Percentiles rank a stretch among this genome's conserved stretches.
These are phyloP conservation scores for Fraxinus paxiana DNA, from an alignment of 305 asterid genomes.

Conservation along the genomic window DNA sequence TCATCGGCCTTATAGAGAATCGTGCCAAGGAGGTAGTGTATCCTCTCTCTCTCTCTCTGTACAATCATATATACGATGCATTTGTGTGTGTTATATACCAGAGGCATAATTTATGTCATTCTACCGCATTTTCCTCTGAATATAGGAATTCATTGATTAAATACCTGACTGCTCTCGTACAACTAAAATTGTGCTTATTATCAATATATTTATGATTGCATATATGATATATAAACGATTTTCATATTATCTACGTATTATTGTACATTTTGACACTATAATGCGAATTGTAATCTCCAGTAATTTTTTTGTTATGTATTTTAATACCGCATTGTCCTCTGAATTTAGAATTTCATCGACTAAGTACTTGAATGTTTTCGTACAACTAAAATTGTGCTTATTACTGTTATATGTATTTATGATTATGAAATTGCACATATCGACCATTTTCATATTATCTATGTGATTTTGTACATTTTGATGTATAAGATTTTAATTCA, in stretches of 20 bases:
- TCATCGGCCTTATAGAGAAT: constrained; percentile 76
- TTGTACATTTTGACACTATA: background rate
- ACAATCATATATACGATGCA: background rate
- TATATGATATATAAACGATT: background rate
- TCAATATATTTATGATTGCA: background rate
- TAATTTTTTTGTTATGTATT: background rate
- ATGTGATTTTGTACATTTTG: background rate
- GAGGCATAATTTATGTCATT: constrained; percentile 13
- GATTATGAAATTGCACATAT: background rate
- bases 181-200: background rate
- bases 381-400: background rate
- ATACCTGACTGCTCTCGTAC: background rate
- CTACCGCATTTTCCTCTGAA: background rate
- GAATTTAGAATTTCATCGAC: background rate
- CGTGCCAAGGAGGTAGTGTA: constrained; percentile 79
- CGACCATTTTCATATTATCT: background rate
- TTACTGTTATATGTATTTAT: background rate
- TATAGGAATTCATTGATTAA: background rate
- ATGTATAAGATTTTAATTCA: background rate
- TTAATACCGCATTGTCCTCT: background rate
- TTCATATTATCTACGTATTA: background rate
- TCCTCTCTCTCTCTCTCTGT: constrained; percentile 6
- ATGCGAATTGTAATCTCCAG: background rate
- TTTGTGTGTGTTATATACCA: constrained; percentile 10
- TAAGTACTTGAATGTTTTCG: background rate